phyloP scores from a whole-genome alignment of 2,329 filamentous ascomycete species.

The Epichloe sylvatica region DNA sequence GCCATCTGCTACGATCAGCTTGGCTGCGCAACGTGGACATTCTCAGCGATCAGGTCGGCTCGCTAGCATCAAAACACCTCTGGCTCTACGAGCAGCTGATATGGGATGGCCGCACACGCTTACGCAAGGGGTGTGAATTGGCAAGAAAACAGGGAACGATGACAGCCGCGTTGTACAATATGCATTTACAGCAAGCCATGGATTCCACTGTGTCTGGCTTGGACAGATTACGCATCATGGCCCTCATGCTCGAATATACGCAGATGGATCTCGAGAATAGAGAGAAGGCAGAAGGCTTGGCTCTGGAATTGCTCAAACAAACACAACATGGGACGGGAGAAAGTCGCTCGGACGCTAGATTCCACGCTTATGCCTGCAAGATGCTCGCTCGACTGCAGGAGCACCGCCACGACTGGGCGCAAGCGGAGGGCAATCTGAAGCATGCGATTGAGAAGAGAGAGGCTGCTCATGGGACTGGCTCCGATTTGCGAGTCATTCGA shows the following conservation, averaged over 20 bases:
- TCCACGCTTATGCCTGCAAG: slow-evolving; percentile 25
- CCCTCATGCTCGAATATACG: slow-evolving; percentile 22
- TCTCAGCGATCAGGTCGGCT: slow-evolving; percentile 17
- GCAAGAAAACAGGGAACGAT: slow-evolving; percentile 16
- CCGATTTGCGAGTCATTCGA: slow-evolving; percentile 22
- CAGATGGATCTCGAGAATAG: slow-evolving; percentile 24
- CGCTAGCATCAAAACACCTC: slow-evolving; percentile 16
- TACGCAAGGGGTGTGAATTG: slow-evolving; percentile 20
- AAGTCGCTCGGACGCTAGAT: slow-evolving; percentile 19
- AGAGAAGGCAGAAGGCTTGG: slow-evolving; percentile 18
- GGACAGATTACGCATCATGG: slow-evolving; percentile 19
- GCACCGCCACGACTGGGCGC: slow-evolving; percentile 17
- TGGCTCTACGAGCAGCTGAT: slow-evolving; percentile 27
- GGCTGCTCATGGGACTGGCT: slow-evolving; percentile 20
- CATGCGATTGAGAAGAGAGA: slow-evolving; percentile 21
- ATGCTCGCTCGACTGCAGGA: slow-evolving; percentile 24
- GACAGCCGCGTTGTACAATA: slow-evolving; percentile 16
- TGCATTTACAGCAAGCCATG: slow-evolving; percentile 9
- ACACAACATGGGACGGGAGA: slow-evolving; percentile 11
- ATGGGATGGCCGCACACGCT: slow-evolving; percentile 23
- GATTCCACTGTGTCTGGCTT: slow-evolving; percentile 8
- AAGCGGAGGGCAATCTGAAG: slow-evolving; percentile 20
- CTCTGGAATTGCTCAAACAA: slow-evolving; percentile 14
- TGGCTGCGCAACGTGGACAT: slow-evolving; percentile 25
- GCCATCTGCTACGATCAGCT: slow-evolving; percentile 21